A percentile compares a stretch with the other conserved stretches of the same genome.
These are phyloP conservation scores for Globisporangium apiculatum DNA, from an alignment of 352 stramenopile genomes.

Conservation along the genomic window DNA sequence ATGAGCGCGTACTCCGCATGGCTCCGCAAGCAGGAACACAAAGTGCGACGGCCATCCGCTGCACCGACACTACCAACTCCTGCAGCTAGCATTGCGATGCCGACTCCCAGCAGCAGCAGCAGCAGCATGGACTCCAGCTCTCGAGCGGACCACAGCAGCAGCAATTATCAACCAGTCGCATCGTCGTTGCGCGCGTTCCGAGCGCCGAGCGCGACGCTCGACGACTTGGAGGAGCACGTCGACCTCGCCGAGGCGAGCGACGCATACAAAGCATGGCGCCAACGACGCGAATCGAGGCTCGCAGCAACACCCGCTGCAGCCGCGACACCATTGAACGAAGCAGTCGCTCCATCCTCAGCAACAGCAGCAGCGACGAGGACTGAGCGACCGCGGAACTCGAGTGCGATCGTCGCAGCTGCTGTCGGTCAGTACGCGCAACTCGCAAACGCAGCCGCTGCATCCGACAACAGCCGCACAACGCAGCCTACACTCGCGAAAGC, in stretches of 20 bases:
- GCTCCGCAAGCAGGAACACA: conserved; percentile 33
- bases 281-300: conserved; percentile 3
- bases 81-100: not conserved
- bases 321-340: no score
- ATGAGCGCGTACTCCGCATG: conserved; percentile 32
- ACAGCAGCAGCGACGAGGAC: not conserved
- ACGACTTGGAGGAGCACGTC: not conserved
- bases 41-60: conserved; percentile 8
- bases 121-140: no score
- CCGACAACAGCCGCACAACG: not conserved
- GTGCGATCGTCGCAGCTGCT: conserved; percentile 3
- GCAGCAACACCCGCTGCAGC: not conserved
- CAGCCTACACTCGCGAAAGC: not conserved
- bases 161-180: not conserved
- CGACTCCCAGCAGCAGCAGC: not conserved
- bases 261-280: conserved; percentile 8
- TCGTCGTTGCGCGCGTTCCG: not conserved
- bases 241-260: conserved; percentile 8
- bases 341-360: not conserved
- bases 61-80: not conserved
- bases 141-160: not conserved
- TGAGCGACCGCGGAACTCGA: conserved; percentile 2
- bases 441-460: not conserved
- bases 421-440: conserved; percentile 2
- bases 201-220: not conserved